Evolutionary conservation across 1,139 yeast species (phyloP).

Genomic region (Arxiozyma bovina): DNA sequence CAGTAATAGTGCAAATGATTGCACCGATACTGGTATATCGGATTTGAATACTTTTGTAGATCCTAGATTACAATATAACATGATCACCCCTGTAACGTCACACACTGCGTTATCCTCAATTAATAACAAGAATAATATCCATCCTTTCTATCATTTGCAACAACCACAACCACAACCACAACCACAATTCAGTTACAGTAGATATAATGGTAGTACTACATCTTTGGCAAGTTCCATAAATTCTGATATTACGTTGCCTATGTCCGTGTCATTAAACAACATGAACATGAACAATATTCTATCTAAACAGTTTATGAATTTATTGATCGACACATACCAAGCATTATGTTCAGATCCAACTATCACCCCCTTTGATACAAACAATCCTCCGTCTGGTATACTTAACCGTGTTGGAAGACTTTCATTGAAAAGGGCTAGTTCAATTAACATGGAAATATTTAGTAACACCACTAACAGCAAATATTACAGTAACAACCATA

Average conservation of each 20-base stretch:
- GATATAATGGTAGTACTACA: slow-evolving; percentile 15
- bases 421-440: slow-evolving; percentile 22
- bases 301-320: slow-evolving; percentile 20
- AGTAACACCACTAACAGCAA: slow-evolving; percentile 21
- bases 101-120: not conserved
- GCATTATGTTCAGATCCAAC: slow-evolving; percentile 27
- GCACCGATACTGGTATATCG: not conserved
- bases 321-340: slow-evolving; percentile 27
- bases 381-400: slow-evolving; percentile 31
- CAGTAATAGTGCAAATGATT: not conserved
- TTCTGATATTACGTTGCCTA: slow-evolving; percentile 15
- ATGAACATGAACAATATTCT: slow-evolving; percentile 6
- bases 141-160: not conserved
- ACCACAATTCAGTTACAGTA: not conserved
- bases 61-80: slow-evolving; percentile 9
- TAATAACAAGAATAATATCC: not conserved
- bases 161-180: slow-evolving; percentile 1
- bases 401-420: slow-evolving; percentile 27
- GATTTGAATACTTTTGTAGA: slow-evolving; percentile 1
- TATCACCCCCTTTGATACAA: slow-evolving; percentile 30
- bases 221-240: slow-evolving; percentile 24
- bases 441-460: slow-evolving; percentile 18
- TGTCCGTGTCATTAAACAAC: not conserved
- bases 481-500: not conserved
- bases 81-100: slow-evolving; percentile 9